Base-by-base conservation (phyloP, 345 rosid genomes). In the Arabis hirsuta region DNA sequence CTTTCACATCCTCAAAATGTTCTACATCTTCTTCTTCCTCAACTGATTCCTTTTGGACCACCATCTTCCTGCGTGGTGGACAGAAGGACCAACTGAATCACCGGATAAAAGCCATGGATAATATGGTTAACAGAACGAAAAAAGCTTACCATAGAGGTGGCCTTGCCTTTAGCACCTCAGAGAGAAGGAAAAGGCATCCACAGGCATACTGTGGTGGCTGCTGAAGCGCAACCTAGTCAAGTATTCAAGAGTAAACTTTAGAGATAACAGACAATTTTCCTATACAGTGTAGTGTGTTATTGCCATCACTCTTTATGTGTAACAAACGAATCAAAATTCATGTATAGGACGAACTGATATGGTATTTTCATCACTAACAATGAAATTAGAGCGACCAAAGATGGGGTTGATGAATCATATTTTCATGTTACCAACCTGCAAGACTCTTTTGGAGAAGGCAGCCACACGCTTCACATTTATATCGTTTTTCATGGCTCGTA, bases 201-300 rank as follows among this genome's bases (percentile, higher is more conserved):
- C 99, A 91, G 27, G 99, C 88, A 83, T 83, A 87, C 48, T 91
- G 94, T 55, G 99, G 91, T 36, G 98, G 98, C 83, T 87, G 98
- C 74, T 90, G 99, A 65, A 95, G 88, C 13, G 93, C 91, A 71
- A 91, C 94, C 99, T 95, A 84, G 45, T 70, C 71, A 79, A 77
- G 63, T 24, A 74, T 65, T 59, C 47, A 58, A 69, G 34, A 38
- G 16, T 63, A 12, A 55, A 14, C 71, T 50, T 58, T 14, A 71
- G 57, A 22, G 66, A 76, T 31, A n/a, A 7, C 59, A 55, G 5
- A 32, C 8, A 11, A 12, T 16, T 6, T 13, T 44, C 2, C 4
- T 13, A 53, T 56, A 24, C 55, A 54, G 24, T 7, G 46, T 34
- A 54, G 24, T 7, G 46, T 34, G 53, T 8, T 43, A 19, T 14